These are phyloP conservation scores for Ilex asprella DNA, from an alignment of 257 asterid genomes.

Conservation along the genomic window DNA sequence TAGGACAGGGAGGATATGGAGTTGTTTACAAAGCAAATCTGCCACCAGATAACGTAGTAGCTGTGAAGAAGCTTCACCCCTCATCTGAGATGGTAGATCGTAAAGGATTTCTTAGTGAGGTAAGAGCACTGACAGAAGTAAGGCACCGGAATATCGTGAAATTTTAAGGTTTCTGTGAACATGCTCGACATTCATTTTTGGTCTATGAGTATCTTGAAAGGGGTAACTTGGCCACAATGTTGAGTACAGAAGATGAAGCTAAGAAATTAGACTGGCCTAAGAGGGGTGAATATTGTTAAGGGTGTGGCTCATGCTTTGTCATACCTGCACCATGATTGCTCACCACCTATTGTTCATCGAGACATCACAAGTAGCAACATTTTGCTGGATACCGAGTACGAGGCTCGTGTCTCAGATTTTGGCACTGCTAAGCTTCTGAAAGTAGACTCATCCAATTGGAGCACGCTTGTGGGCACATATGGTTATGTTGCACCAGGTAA, in stretches of 20 bases:
- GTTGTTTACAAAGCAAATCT: conserved; percentile 2
- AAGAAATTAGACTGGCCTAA: conserved; percentile 14
- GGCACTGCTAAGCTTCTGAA: conserved; percentile 16
- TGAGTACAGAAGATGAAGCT: conserved; percentile 17
- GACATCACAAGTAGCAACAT: conserved; percentile 17
- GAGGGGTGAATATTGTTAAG: conserved; percentile 25
- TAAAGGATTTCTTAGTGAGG: not conserved
- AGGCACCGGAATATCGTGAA: conserved; percentile 33
- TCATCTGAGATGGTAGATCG: not conserved
- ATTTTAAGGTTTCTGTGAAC: conserved; percentile 17
- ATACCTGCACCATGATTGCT: conserved; percentile 15
- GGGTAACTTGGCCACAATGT: conserved; percentile 15
- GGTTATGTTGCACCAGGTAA: conserved; percentile 9
- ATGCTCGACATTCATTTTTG: conserved; percentile 20
- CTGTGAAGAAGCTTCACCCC: conserved; percentile 7
- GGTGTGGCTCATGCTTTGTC: conserved; percentile 7
- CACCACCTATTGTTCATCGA: conserved; percentile 11
- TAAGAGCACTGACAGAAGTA: not conserved
- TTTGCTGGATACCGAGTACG: conserved; percentile 9
- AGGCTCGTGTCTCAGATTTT: conserved; percentile 12
- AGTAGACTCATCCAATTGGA: conserved; percentile 9
- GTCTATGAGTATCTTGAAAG: conserved; percentile 31
- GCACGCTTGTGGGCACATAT: conserved; percentile 9
- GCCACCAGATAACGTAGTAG: not conserved
- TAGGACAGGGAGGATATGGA: not conserved